Conservation (phyloP, 2,329 filamentous ascomycete genomes). For the Penicillium sp. region DNA sequence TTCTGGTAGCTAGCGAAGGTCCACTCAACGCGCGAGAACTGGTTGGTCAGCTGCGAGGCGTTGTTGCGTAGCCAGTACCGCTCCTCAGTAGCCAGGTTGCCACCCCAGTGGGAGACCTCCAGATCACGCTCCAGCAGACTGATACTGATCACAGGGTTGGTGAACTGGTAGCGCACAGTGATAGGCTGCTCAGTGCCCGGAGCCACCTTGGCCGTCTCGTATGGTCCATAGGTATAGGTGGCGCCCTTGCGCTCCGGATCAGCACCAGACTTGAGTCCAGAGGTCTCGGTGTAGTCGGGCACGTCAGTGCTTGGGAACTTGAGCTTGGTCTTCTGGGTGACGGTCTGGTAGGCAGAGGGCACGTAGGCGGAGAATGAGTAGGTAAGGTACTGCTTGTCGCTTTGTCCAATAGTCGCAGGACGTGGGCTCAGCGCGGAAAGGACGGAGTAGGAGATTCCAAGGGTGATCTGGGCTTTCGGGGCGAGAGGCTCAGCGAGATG, state of each 20-base stretch:
- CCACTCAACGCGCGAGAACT: slow-evolving; percentile 78
- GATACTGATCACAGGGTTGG: slow-evolving; percentile 81
- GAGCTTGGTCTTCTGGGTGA: slow-evolving; percentile 96
- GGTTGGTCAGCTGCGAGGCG: slow-evolving; percentile 72
- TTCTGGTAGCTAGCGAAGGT: slow-evolving; percentile 72
- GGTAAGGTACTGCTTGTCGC: slow-evolving; percentile 80
- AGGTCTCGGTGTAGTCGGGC: slow-evolving; percentile 79
- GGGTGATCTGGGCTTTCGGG: slow-evolving; percentile 75
- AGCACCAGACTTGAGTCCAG: slow-evolving; percentile 58
- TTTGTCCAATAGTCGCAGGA: slow-evolving; percentile 78
- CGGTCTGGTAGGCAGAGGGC: slow-evolving; percentile 77
- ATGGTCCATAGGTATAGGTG: slow-evolving; percentile 88
- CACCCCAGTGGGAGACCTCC: slow-evolving; percentile 97
- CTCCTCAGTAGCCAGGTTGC: slow-evolving; percentile 93
- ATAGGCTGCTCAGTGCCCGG: slow-evolving; percentile 73
- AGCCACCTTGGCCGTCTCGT: slow-evolving; percentile 67
- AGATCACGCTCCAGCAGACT: slow-evolving; percentile 82
- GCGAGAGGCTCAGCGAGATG: slow-evolving; percentile 73
- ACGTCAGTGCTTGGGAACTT: slow-evolving; percentile 78
- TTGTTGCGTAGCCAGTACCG: slow-evolving; percentile 85
- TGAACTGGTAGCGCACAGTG: slow-evolving; percentile 89
- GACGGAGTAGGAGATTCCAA: slow-evolving; percentile 82
- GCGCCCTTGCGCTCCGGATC: slow-evolving; percentile 80
- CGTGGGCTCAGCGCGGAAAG: slow-evolving; percentile 78
- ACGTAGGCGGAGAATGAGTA: slow-evolving; percentile 85